Evolutionary conservation across 495 filamentous ascomycete species (phyloP).

Genomic region (Aspergillus diversus): DNA sequence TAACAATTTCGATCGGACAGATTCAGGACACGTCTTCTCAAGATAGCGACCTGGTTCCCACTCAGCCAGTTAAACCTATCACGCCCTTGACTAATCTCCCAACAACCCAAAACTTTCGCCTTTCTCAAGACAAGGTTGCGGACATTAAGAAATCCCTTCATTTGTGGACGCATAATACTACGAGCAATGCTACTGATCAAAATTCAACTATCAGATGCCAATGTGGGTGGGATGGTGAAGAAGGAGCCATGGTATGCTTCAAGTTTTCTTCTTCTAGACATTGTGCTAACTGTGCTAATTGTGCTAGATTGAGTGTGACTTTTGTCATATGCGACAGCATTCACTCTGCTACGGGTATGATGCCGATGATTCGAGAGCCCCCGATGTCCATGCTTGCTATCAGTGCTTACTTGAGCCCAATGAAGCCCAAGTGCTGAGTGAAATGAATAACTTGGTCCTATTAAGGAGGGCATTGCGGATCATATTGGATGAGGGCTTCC

Average conservation of each 20-base stretch:
- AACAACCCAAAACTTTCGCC: neutral
- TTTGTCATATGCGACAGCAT: slow-evolving; percentile 54
- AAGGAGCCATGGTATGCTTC: slow-evolving; percentile 45
- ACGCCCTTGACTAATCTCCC: neutral
- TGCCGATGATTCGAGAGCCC: slow-evolving; percentile 31
- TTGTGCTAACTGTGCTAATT: slow-evolving; percentile 11
- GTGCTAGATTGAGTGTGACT: slow-evolving; percentile 46
- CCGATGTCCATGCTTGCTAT: slow-evolving; percentile 52
- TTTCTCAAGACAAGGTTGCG: slow-evolving; percentile 15
- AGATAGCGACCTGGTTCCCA: slow-evolving; percentile 29
- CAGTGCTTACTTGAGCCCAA: slow-evolving; percentile 47
- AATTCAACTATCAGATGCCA: slow-evolving; percentile 39
- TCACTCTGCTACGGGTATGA: slow-evolving; percentile 51
- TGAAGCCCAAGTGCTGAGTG: slow-evolving; percentile 31
- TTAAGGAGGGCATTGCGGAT: slow-evolving; percentile 35
- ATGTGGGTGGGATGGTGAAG: slow-evolving; percentile 45
- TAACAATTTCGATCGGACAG: slow-evolving; percentile 16
- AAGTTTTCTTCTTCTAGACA: neutral
- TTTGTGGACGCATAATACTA: slow-evolving; percentile 2
- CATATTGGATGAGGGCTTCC: slow-evolving; percentile 31
- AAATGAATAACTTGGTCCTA: slow-evolving; percentile 40
- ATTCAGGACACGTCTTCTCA: slow-evolving; percentile 19
- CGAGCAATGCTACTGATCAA: slow-evolving; percentile 1
- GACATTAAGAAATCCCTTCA: slow-evolving; percentile 20
- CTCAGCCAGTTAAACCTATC: slow-evolving; percentile 24